Percentiles rank a stretch among this genome's conserved stretches.
phyloP scores from a whole-genome alignment of 345 rosid species.

The Arabidopsis thaliana region DNA sequence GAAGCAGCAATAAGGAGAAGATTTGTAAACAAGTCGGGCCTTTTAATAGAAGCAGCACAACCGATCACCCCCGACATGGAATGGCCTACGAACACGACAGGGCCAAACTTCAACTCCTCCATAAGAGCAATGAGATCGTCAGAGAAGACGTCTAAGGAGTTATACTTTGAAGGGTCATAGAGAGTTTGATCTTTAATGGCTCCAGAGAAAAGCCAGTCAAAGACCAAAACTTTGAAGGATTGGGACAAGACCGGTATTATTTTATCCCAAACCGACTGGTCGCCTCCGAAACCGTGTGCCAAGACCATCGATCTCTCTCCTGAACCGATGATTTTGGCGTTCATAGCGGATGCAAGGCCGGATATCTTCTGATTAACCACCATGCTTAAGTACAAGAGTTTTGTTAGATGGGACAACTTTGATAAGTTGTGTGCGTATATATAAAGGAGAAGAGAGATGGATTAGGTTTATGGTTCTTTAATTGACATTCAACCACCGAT shows the following conservation, averaged over 20 bases:
- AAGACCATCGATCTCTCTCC: constrained; percentile 52
- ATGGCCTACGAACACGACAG: constrained; percentile 66
- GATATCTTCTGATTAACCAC: constrained; percentile 46
- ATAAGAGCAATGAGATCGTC: constrained; percentile 60
- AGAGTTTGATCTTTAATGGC: constrained; percentile 59
- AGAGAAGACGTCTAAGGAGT: constrained; percentile 64
- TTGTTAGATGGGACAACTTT: constrained; percentile 18
- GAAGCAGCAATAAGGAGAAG: constrained; percentile 70
- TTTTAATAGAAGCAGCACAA: constrained; percentile 76
- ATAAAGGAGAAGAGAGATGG: constrained; percentile 31
- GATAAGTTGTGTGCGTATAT: constrained; percentile 31
- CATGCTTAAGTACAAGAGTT: constrained; percentile 40
- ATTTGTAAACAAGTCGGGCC: constrained; percentile 66
- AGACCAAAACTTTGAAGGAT: constrained; percentile 58
- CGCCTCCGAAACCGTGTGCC: constrained; percentile 78
- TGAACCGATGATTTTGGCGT: constrained; percentile 64
- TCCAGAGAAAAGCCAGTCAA: constrained; percentile 81
- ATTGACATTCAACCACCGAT: constrained; percentile 47
- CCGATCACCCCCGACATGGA: constrained; percentile 90
- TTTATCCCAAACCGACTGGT: constrained; percentile 74
- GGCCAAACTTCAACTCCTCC: constrained; percentile 56
- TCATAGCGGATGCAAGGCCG: constrained; percentile 58
- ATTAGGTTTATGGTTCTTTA: constrained; percentile 40
- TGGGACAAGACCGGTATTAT: constrained; percentile 55
- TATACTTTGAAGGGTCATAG: constrained; percentile 63